Evolutionary conservation across 495 filamentous ascomycete species (phyloP), one percentile per base, ranked within the genome.

Genomic region (Penicillium coprophilum): DNA sequence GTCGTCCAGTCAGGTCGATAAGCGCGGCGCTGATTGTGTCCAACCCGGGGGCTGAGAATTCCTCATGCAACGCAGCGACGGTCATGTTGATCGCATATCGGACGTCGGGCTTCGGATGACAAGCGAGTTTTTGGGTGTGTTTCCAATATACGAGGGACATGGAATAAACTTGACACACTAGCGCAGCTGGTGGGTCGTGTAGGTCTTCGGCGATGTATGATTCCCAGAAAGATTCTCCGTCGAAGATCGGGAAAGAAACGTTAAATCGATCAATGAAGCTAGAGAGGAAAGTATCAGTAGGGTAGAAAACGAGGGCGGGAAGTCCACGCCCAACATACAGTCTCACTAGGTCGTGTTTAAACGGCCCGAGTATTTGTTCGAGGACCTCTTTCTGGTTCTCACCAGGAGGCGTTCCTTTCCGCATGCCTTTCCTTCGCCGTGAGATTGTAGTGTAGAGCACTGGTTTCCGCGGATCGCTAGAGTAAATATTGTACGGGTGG

Each of bases 161-260:
- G 7, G 80, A 81, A 57, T 80, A 81, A 5, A 82, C 66, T 40
- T 78, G 76, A 48, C 77, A 81, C n/a, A 81, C 32, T n/a, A 84
- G 63, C 27, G 78, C 74, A 15, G 77, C 75, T 2, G 79, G 75
- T n/a, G 80, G 71, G 32, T 77, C 75, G 43, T 76, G 63, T 17
- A 69, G 66, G 0, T 56, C 57, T 1, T 76, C 73, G 8, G 74
- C 71, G 5, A 74, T 71, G 49, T 78, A 77, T 6, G 73, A 68
- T 30, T 75, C 73, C 67, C 79, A 72, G 41, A 80, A 76, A 10
- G 69, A 64, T 46, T 78, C 73, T 21, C 79, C 79, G 49, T 82
- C 79, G 21, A 84, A 74, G 19, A 84, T 72, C 0, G 81, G 81
- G 51, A 84, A 81, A 31, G 77, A 76, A 30, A 70, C 67, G 61